These are phyloP conservation scores for Phycomyces nitens DNA, from an alignment of 192 early-diverging fungal species.

Conservation along the genomic window DNA sequence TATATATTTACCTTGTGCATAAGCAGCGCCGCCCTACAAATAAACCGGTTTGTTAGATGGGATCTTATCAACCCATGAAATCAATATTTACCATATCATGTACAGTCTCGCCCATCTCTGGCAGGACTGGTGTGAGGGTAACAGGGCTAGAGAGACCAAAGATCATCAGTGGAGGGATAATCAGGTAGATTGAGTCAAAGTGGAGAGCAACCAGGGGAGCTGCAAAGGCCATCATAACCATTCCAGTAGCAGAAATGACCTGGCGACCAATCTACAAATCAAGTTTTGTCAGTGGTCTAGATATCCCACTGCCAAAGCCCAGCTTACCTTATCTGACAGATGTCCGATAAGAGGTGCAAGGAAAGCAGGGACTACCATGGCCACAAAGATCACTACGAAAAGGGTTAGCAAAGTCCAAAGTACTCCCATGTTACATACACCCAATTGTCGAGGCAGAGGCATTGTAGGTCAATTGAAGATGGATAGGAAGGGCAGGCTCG, in stretches of 20 bases:
- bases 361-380: conserved; percentile 67
- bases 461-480: conserved; percentile 38
- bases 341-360: conserved; percentile 57
- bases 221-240: conserved; percentile 44
- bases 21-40: conserved; percentile 30
- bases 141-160: conserved; percentile 54
- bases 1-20: conserved; percentile 29
- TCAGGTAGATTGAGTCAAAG: conserved; percentile 27
- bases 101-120: conserved; percentile 66
- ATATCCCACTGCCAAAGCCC: background rate
- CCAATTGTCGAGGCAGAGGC: conserved; percentile 45
- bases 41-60: background rate
- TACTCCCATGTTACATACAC: conserved; percentile 2
- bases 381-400: conserved; percentile 53
- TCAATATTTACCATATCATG: conserved; percentile 58
- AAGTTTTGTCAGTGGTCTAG: background rate
- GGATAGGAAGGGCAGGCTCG: conserved; percentile 55
- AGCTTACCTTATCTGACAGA: conserved; percentile 40
- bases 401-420: conserved; percentile 1
- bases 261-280: conserved; percentile 38
- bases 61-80: conserved; percentile 32
- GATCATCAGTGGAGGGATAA: conserved; percentile 45
- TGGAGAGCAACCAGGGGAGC: conserved; percentile 43
- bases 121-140: conserved; percentile 60
- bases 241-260: conserved; percentile 40